These are phyloP conservation scores for Echinosophora koreensis DNA, from an alignment of 306 rosid species.

Conservation along the genomic window DNA sequence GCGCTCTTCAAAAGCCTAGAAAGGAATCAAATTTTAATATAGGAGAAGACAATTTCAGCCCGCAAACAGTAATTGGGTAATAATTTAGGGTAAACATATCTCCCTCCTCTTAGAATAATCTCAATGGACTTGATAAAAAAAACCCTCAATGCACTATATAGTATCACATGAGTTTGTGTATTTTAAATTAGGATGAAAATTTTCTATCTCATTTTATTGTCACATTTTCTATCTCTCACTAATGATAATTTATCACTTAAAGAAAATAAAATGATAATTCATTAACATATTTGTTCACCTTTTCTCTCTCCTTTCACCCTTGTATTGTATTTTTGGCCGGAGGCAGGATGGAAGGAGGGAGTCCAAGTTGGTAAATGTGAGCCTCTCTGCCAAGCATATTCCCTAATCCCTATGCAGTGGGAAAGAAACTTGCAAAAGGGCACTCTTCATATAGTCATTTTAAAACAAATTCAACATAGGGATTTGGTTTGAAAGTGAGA, in stretches of 20 bases:
- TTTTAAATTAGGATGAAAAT: neutral
- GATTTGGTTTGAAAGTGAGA: neutral
- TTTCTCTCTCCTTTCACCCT: too few relatives aligned
- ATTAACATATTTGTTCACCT: too few relatives aligned
- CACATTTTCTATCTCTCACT: too few relatives aligned
- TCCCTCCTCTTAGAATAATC: neutral
- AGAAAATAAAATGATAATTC: too few relatives aligned
- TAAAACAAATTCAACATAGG: conserved; percentile 1
- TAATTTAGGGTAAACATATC: neutral
- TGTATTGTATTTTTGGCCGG: too few relatives aligned
- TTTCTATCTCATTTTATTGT: too few relatives aligned
- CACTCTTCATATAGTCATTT: neutral
- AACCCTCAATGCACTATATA: neutral
- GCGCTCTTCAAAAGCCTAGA: neutral
- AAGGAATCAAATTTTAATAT: too few relatives aligned
- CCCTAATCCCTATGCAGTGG: neutral
- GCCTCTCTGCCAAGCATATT: neutral
- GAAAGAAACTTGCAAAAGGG: neutral
- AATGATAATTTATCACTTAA: too few relatives aligned
- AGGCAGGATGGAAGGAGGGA: too few relatives aligned
- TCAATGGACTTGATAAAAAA: too few relatives aligned
- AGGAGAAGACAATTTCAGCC: neutral
- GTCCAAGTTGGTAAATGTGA: neutral
- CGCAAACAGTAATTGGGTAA: conserved; percentile 16
- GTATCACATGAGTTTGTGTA: neutral